Evolutionary conservation across 1,284 basidiomycete species (phyloP), one percentile per base, ranked within the genome.

Genomic region (Boletus sp.): DNA sequence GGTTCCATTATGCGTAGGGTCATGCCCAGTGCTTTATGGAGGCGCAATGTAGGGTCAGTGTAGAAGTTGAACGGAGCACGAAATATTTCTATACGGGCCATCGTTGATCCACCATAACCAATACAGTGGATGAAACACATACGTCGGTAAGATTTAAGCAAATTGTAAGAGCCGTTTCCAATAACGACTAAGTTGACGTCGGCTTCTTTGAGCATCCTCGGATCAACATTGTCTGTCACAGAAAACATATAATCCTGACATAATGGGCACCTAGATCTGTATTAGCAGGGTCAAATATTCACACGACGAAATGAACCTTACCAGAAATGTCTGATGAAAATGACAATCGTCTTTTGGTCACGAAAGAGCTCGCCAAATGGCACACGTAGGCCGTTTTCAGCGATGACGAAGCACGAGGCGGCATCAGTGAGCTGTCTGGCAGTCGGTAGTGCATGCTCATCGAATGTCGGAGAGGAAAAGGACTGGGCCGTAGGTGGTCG

Each of bases 171-270:
- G 2, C 92, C 94, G 68, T 92, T 89, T 37, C 91, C 85, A 66
- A 96, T 84, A 63, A 96, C 78, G 52, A 94, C 79, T 53, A 92
- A 58, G 56, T 80, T 82, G 55, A 83, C 73, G 27, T 80, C 78
- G 16, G 80, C 79, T 41, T 77, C 77, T 47, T 84, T 80, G 49
- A 90, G 78, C 5, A 80, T 77, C 46, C 79, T 80, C 12, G 77
- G 75, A 50, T 83, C 74, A 41, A 86, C 78, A 47, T 79, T 76
- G 20, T 77, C 73, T 57, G 80, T 69, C 58, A 94, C 78, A 36
- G 85, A 85, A 54, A 84, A 80, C 78, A 94, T 84, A 72, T 95
- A 96, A 68, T 94, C 91, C 68, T 93, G 91, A 71, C 91, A 92
- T 35, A 86, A 75, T 4, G 89, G 86, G 66, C 91, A 94, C 78